These are phyloP conservation scores for Camelina sativa DNA, from an alignment of 345 rosid genomes.

Conservation along the genomic window DNA sequence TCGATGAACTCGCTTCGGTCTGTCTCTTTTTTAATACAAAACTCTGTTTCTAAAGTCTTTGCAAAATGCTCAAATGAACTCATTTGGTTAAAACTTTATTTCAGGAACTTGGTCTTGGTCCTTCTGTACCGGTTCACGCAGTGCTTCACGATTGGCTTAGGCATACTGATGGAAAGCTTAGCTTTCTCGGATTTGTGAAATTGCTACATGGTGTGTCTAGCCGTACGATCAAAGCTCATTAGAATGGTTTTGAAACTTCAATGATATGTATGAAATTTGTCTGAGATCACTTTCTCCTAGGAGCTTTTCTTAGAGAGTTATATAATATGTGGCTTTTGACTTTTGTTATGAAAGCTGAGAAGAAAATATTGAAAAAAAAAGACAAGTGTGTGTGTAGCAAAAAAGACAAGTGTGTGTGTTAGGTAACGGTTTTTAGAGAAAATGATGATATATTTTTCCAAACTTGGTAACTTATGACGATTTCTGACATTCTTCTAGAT, in stretches of 20 bases:
- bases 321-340: constrained; percentile 34
- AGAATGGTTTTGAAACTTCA: constrained; percentile 35
- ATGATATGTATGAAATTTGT: constrained; percentile 34
- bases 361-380: constrained; percentile 1
- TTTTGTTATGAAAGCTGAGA: constrained; percentile 41
- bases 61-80: constrained; percentile 20
- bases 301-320: constrained; percentile 16
- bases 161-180: constrained; percentile 92
- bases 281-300: constrained; percentile 34
- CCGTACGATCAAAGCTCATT: constrained; percentile 64
- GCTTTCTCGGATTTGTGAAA: constrained; percentile 91
- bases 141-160: constrained; percentile 97
- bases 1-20: constrained; percentile 90
- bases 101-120: constrained; percentile 96
- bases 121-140: constrained; percentile 82
- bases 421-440: constrained; percentile 28
- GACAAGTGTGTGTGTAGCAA: constrained; percentile 38
- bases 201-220: constrained; percentile 84
- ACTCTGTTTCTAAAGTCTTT: neutral
- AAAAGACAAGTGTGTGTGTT: constrained; percentile 17
- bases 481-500: constrained; percentile 30
- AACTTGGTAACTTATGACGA: constrained; percentile 37
- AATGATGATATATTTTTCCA: constrained; percentile 1
- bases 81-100: neutral
- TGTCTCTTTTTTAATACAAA: neutral